Conservation (phyloP, 108 stramenopile species). For the Thalassiosira profunda region DNA sequence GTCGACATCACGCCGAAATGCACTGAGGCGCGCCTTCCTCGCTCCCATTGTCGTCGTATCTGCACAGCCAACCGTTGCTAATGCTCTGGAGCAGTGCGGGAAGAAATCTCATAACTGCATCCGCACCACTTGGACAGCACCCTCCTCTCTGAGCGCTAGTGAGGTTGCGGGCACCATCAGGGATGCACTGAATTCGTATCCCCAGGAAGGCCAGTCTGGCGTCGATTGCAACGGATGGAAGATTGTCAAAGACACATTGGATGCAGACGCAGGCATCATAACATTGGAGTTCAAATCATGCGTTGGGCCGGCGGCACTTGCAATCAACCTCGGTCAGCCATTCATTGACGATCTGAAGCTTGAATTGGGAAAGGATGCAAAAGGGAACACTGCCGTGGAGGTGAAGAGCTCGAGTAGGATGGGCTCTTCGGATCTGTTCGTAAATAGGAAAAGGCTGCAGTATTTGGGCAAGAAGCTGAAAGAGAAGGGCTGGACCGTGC, state of each 20-base stretch:
- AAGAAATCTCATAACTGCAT: conserved; percentile 74
- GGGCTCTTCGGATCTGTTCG: conserved; percentile 32
- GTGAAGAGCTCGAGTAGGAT: conserved; percentile 23
- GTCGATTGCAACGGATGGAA: conserved; percentile 43
- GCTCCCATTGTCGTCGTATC: conserved; percentile 10
- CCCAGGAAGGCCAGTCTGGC: conserved; percentile 20
- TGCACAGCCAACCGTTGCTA: conserved; percentile 29
- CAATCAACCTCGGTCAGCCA: conserved; percentile 37
- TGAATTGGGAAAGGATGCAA: conserved; percentile 19
- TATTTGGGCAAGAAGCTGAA: conserved; percentile 24
- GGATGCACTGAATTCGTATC: conserved; percentile 30
- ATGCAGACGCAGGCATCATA: conserved; percentile 3
- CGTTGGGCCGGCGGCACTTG: conserved; percentile 33
- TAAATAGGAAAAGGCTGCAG: conserved; percentile 35
- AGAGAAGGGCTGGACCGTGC: conserved; percentile 23
- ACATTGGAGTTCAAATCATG: conserved; percentile 37
- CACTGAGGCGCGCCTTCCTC: conserved; percentile 30
- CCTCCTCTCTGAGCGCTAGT: conserved; percentile 48
- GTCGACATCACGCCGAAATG: no score
- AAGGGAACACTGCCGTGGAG: conserved; percentile 10
- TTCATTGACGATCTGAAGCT: conserved; percentile 39
- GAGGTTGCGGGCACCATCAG: conserved; percentile 24
- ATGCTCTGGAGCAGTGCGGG: conserved; percentile 73
- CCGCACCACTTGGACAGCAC: conserved; percentile 81
- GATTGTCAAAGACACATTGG: conserved; percentile 12